Conservation (phyloP, 768 basidiomycete species). For the Gautieria morchelliformis region DNA sequence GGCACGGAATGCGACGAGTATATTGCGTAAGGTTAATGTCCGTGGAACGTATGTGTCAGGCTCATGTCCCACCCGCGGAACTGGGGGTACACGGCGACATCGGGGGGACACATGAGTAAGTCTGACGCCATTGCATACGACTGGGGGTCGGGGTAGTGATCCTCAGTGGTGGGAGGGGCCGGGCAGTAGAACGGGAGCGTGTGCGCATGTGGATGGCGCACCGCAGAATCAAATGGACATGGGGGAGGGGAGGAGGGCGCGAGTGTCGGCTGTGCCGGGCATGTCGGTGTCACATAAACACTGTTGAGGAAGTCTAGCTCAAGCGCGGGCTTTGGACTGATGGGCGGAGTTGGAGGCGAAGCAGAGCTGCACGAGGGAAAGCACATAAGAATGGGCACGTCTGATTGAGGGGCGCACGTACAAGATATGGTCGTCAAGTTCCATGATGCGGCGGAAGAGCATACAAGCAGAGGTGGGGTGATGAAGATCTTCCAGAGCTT, state of each 20-base stretch:
- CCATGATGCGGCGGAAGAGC: constrained; percentile 51
- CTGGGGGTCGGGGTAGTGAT: background rate
- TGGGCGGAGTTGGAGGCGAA: background rate
- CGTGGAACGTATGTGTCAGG: background rate
- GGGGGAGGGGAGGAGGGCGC: background rate
- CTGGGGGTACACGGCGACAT: background rate
- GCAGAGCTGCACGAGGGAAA: background rate
- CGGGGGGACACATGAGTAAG: background rate
- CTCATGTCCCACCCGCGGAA: background rate
- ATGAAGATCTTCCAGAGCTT: background rate
- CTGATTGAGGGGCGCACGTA: background rate
- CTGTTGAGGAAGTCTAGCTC: background rate
- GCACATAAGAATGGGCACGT: background rate
- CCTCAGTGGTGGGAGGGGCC: background rate
- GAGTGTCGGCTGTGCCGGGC: background rate
- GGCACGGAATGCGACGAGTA: background rate
- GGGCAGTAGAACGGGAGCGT: constrained; percentile 1
- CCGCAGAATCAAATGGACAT: background rate
- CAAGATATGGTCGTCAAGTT: constrained; percentile 32
- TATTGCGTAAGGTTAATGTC: background rate
- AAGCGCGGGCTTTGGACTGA: background rate
- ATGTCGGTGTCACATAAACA: background rate
- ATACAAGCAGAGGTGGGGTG: constrained; percentile 24
- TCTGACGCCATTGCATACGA: background rate
- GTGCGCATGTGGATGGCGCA: constrained; percentile 4